These are phyloP conservation scores for Glaciozyma martinii DNA, from an alignment of 768 basidiomycete species.

Conservation along the genomic window DNA sequence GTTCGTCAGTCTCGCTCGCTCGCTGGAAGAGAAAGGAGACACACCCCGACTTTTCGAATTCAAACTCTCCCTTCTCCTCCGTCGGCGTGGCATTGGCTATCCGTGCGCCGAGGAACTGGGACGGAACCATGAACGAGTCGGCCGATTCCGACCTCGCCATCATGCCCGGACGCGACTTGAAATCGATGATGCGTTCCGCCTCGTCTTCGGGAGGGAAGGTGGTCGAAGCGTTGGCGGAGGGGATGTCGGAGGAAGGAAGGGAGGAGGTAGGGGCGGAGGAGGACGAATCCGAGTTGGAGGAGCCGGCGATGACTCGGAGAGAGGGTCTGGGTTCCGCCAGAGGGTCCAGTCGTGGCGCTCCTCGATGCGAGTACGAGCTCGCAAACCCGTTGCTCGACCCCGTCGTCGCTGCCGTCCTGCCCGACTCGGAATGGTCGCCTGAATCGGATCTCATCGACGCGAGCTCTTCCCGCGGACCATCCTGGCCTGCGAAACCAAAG, in stretches of 20 bases:
- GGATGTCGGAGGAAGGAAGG: background rate
- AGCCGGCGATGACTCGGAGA: too few relatives aligned
- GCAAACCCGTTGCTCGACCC: conserved; percentile 8
- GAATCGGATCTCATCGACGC: background rate
- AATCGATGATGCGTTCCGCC: background rate
- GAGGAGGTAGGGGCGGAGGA: background rate
- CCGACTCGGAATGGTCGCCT: background rate
- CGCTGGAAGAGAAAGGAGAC: background rate
- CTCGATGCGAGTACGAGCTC: background rate
- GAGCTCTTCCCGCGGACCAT: background rate
- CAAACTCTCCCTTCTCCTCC: conserved; percentile 8
- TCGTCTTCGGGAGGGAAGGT: background rate
- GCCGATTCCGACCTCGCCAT: conserved; percentile 5
- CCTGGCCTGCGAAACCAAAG: too few relatives aligned
- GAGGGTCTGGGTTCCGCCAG: too few relatives aligned
- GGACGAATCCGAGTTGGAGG: background rate
- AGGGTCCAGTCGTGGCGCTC: too few relatives aligned
- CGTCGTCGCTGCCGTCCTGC: background rate
- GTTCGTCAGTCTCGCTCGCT: background rate
- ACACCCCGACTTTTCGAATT: background rate
- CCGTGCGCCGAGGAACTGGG: conserved; percentile 21
- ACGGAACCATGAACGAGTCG: conserved; percentile 10
- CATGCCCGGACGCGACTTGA: background rate
- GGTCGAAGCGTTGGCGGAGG: background rate
- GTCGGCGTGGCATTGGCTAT: conserved; percentile 12